Base-by-base conservation (phyloP, 1,284 basidiomycete species). In the Bondarzewia mesenterica region DNA sequence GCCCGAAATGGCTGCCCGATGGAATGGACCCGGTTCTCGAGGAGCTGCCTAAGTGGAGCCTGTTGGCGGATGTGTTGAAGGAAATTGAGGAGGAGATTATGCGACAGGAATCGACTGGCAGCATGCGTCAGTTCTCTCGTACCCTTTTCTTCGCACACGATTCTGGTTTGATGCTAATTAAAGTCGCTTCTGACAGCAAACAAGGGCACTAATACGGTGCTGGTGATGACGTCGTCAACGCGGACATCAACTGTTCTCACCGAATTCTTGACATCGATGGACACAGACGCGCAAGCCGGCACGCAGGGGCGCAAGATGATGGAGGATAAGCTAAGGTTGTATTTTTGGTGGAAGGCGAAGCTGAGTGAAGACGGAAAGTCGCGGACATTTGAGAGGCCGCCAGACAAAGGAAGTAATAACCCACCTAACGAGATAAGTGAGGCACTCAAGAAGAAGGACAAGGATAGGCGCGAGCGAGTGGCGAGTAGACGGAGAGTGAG, bases 11-110 rank as follows among this genome's bases (percentile, higher is more conserved):
- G 82, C 58, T 93, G 8, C 89, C 92, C 0, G 73, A 80, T 7
- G 86, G 82, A 0, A 85, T 96, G 60, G 82, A 91, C 37, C 89
- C 91, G 0, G 80, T 93, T 0, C 72, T 99, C 16, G 95, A 99
- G 63, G 94, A 97, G 62, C 77, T 90, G 36, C 95, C 95, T 0
- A 99, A 99, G 62, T 99, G 96, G 95, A 77, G 76, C 46, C 65
- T 97, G 3, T 69, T 99, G 3, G 79, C 83, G 0, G 89, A 93
- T 12, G 78, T 96, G 0, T 63, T 99, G 43, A 78, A 92, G 53
- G 96, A 99, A 68, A 88, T 94, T 5, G 96, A 99, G 64, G 84
- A 85, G 52, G 89, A 93, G 56, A 89, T 93, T 45, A 70, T 87
- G 50, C 68, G 76, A 47, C 73, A 78, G 57, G 78, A 80, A 54